Base-by-base conservation (phyloP, 371 early-diverging fungal genomes). In the Mortierella sp. region DNA sequence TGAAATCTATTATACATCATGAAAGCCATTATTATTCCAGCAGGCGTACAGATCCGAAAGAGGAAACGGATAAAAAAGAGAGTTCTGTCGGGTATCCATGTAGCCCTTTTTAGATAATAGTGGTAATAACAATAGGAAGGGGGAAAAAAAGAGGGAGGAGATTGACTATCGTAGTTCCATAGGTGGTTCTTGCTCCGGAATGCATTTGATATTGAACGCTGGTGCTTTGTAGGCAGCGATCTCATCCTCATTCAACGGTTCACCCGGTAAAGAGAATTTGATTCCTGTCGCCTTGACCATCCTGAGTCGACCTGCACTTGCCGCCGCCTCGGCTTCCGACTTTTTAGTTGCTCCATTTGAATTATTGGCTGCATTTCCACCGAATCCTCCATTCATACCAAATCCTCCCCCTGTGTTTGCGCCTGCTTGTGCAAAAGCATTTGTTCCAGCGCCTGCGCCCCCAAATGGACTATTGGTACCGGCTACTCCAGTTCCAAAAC, bases 121-220 rank as follows among this genome's bases (percentile, higher is more conserved):
- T 2, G 19, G 48, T 14, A 50, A 60, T 48, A 48, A 61, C 19
- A 16, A 60, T 4, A 16, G 46, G 46, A 60, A 23, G 47, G 4
- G 25, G 15, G 1, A 26, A 25, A 58, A 18, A 58, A 58, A 58
- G 7, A 37, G 45, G 2, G n/a, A 58, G 7, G 19, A 21, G 2
- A n/a, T 58, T 11, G 45, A 19, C 67, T 74, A 85, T 30, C 82
- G 77, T 53, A 85, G 55, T 37, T 84, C 80, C 45, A 74, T 46
- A 5, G 88, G 88, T 7, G 88, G 88, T 19, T 86, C 88, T 9
- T 81, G 63, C 51, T 87, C 88, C 4, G 88, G 88, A 51, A 87
- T 79, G 26, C 73, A 58, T 47, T 75, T 67, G 50, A 83, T 77
- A 29, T 66, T 72, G 64, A 88, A 88, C 1, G 58, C 37, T 7